Evolutionary conservation across 495 filamentous ascomycete species (phyloP).

Genomic region (Xylaria scruposa): DNA sequence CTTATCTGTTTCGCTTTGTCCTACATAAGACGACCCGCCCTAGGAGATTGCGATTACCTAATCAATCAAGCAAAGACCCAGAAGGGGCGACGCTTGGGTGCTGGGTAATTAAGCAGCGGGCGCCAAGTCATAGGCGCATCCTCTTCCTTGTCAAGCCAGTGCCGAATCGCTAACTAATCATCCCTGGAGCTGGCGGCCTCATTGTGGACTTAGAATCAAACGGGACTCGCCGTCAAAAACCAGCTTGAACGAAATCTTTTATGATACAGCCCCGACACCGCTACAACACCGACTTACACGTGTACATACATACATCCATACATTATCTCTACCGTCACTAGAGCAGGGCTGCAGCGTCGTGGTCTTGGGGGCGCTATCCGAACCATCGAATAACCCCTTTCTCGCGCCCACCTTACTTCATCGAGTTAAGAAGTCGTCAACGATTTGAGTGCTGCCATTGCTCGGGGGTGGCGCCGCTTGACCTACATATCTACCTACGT

Average conservation of each 20-base stretch:
- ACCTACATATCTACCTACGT: not conserved
- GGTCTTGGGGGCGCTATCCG: not conserved
- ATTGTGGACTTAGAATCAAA: conserved; percentile 14
- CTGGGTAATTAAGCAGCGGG: conserved; percentile 10
- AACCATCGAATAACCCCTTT: conserved; percentile 17
- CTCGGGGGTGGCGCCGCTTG: conserved; percentile 7
- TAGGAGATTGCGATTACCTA: conserved; percentile 14
- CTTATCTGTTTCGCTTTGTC: not conserved
- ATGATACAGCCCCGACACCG: not conserved
- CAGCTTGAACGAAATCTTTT: not conserved
- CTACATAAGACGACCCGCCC: not conserved
- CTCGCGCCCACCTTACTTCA: not conserved
- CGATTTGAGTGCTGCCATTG: not conserved
- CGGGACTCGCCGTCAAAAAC: conserved; percentile 1
- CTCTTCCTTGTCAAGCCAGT: conserved; percentile 20
- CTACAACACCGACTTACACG: not conserved
- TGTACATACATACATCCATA: not conserved
- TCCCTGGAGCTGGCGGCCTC: conserved; percentile 25
- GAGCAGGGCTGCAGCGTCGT: not conserved
- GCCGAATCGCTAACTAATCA: conserved; percentile 16
- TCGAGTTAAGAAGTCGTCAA: not conserved
- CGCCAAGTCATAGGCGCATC: conserved; percentile 34
- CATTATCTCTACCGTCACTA: not conserved
- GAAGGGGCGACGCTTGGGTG: not conserved
- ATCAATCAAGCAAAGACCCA: not conserved